Conservation (phyloP, 495 filamentous ascomycete genomes). For the Hypoxylon trugodes region DNA sequence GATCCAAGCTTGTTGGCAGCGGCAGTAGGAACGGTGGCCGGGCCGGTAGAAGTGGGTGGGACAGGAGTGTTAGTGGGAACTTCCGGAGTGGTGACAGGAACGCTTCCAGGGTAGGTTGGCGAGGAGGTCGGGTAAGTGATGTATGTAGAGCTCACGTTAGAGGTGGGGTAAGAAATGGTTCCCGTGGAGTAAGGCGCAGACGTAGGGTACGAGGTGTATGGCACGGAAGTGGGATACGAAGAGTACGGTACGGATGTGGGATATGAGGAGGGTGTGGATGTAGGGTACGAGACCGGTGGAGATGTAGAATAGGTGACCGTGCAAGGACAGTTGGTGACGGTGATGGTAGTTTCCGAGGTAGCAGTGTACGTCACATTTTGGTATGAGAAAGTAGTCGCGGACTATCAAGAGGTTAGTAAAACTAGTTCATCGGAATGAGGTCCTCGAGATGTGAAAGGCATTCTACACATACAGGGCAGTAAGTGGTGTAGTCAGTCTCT, state of each 20-base stretch:
- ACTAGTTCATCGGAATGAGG: constrained; percentile 10
- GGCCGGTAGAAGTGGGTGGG: constrained; percentile 20
- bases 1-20: constrained; percentile 44
- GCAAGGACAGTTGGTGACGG: constrained; percentile 54
- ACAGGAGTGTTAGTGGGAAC: constrained; percentile 31
- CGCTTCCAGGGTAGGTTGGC: constrained; percentile 32
- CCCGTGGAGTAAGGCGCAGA: constrained; percentile 23
- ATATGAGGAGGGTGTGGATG: constrained; percentile 13
- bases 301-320: constrained; percentile 45
- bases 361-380: constrained; percentile 46
- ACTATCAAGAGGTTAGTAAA: constrained; percentile 25
- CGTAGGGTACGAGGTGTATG: constrained; percentile 15
- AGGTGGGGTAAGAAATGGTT: constrained; percentile 25
- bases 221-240: background rate
- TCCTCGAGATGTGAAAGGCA: background rate
- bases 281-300: constrained; percentile 18
- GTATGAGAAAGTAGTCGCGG: constrained; percentile 40
- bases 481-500: constrained; percentile 47
- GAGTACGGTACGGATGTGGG: constrained; percentile 3
- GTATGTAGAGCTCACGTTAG: constrained; percentile 25
- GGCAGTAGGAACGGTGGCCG: constrained; percentile 37
- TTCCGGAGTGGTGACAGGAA: constrained; percentile 26
- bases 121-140: constrained; percentile 35
- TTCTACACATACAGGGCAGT: constrained; percentile 46
- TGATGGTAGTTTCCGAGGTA: constrained; percentile 46